Evolutionary conservation across 345 rosid genomes (phyloP).

Genomic region (rapeseed (Brassica napus)): DNA sequence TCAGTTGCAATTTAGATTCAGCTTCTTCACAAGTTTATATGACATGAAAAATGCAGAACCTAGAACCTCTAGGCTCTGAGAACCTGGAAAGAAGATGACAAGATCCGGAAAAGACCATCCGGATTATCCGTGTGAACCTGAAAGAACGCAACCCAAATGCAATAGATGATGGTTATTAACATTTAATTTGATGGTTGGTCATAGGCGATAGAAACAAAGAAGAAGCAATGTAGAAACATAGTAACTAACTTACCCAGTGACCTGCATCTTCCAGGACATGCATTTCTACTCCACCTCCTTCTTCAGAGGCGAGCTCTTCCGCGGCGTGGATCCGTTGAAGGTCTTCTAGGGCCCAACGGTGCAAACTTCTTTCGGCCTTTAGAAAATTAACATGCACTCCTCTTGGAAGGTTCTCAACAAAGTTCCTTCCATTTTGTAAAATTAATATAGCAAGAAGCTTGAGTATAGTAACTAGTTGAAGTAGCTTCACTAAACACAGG

Average conservation of each 20-base stretch:
- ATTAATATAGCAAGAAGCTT: conserved; percentile 13
- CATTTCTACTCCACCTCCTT: conserved; percentile 92
- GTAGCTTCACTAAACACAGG: neutral
- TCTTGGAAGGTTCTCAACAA: conserved; percentile 82
- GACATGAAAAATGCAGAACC: neutral
- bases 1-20: neutral
- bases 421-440: conserved; percentile 53
- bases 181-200: too few species aligned
- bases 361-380: conserved; percentile 97
- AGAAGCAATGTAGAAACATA: neutral
- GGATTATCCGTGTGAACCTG: conserved; percentile 97
- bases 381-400: conserved; percentile 89
- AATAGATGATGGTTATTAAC: neutral
- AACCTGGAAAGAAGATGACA: conserved; percentile 72
- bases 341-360: conserved; percentile 94
- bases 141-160: neutral
- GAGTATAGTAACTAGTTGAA: neutral
- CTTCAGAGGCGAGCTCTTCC: conserved; percentile 80
- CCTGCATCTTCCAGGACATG: conserved; percentile 98
- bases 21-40: conserved; percentile 8
- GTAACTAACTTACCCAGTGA: conserved; percentile 55
- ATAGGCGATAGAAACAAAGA: conserved; percentile 4
- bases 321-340: conserved; percentile 91
- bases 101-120: conserved; percentile 87
- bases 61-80: conserved; percentile 38